phyloP scores from a whole-genome alignment of 2,329 filamentous ascomycete species.

The Aotearoamyces nothofagi region DNA sequence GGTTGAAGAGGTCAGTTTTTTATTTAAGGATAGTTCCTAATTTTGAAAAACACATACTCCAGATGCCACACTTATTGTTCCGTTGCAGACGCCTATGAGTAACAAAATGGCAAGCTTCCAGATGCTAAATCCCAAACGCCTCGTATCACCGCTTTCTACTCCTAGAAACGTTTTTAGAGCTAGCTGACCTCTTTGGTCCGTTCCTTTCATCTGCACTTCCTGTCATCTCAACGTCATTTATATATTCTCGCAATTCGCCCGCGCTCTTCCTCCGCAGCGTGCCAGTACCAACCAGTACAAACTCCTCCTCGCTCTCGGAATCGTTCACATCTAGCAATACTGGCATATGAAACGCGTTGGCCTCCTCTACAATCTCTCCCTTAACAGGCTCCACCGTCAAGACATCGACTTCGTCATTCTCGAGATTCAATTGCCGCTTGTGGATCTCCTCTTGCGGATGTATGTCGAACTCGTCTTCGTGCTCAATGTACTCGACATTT shows the following conservation, averaged over 20 bases:
- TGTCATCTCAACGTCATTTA: conserved; percentile 36
- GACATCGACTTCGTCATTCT: conserved; percentile 90
- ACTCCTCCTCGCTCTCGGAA: conserved; percentile 91
- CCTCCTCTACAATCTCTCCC: conserved; percentile 40
- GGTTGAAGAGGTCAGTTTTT: too few species aligned
- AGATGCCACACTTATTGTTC: too few species aligned
- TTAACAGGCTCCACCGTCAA: conserved; percentile 58
- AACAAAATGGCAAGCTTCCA: too few species aligned
- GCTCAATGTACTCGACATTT: conserved; percentile 91
- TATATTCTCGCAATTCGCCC: conserved; percentile 54
- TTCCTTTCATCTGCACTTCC: conserved; percentile 24
- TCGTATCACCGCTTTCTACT: too few species aligned
- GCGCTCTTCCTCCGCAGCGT: conserved; percentile 81
- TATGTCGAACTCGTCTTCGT: conserved; percentile 96
- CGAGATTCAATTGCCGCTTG: conserved; percentile 74
- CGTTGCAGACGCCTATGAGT: too few species aligned
- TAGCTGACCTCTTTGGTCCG: neutral
- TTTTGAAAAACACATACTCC: too few species aligned
- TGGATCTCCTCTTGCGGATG: conserved; percentile 91
- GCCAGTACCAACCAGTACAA: conserved; percentile 51
- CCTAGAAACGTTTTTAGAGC: too few species aligned
- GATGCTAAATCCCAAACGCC: too few species aligned
- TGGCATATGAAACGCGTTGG: conserved; percentile 69
- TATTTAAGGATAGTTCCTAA: too few species aligned
- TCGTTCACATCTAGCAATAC: conserved; percentile 86